Evolutionary conservation across 129 eudicot genomes (phyloP).

Genomic region (Smallanthus sonchifolius): DNA sequence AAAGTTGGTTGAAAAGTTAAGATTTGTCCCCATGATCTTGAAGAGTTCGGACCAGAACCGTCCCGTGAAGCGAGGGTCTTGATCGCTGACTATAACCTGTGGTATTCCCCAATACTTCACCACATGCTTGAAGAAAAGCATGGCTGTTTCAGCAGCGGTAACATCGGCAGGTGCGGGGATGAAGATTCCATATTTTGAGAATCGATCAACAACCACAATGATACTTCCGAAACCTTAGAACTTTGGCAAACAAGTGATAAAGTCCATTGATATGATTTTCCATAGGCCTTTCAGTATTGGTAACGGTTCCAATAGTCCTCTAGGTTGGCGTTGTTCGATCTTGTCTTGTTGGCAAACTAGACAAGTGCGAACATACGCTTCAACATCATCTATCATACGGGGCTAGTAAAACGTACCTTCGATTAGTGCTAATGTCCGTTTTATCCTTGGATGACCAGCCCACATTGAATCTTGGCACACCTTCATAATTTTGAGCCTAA

Average conservation of each 20-base stretch:
- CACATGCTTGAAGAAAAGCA: too few species aligned
- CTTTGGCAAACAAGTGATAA: background rate
- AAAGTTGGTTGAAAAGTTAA: background rate
- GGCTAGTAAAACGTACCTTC: background rate
- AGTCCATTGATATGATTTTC: slow-evolving; percentile 17
- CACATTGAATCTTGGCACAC: slow-evolving; percentile 1
- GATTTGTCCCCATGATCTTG: background rate
- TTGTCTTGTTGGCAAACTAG: slow-evolving; percentile 29
- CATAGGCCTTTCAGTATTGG: background rate
- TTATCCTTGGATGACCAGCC: background rate
- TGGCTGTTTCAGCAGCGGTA: too few species aligned
- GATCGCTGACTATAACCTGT: too few species aligned
- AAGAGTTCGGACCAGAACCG: background rate
- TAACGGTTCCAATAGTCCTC: slow-evolving; percentile 11
- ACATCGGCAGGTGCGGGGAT: too few species aligned
- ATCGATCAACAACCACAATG: background rate
- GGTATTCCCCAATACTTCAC: too few species aligned
- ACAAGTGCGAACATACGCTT: background rate
- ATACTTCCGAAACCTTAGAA: background rate
- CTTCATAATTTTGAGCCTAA: background rate
- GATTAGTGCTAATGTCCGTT: too few species aligned
- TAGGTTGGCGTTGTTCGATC: background rate
- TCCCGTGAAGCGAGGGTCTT: too few species aligned
- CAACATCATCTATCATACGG: background rate
- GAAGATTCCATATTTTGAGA: too few species aligned